These are phyloP conservation scores for Coemansia sp. DNA, from an alignment of 192 early-diverging fungal genomes.

Conservation along the genomic window DNA sequence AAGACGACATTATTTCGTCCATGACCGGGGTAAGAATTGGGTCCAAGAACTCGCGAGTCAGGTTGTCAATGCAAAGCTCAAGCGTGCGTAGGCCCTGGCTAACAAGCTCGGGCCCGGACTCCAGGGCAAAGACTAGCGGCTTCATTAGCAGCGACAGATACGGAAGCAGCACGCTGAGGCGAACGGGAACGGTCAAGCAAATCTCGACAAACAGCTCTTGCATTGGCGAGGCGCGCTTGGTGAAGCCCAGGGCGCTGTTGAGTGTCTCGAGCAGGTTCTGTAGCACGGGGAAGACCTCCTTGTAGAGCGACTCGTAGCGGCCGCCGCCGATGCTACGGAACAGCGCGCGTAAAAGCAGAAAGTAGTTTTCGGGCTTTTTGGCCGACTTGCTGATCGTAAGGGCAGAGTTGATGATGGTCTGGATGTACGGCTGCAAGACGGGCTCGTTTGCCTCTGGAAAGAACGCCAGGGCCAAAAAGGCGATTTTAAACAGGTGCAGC, in stretches of 20 bases:
- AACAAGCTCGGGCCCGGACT: constrained; percentile 90
- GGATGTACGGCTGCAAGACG: constrained; percentile 90
- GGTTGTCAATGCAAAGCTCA: constrained; percentile 97
- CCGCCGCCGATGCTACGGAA: constrained; percentile 98
- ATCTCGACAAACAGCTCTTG: constrained; percentile 97
- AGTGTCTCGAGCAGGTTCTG: constrained; percentile 89
- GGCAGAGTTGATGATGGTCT: constrained; percentile 83
- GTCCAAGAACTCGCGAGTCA: constrained; percentile 95
- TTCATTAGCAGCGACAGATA: constrained; percentile 94
- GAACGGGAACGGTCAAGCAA: constrained; percentile 94
- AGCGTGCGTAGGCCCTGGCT: constrained; percentile 92
- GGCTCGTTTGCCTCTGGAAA: constrained; percentile 91
- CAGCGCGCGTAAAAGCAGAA: constrained; percentile 81
- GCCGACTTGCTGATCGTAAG: constrained; percentile 82
- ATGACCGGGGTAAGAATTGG: constrained; percentile 94
- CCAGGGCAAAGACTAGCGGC: constrained; percentile 90
- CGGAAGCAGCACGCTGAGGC: constrained; percentile 88
- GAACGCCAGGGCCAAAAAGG: constrained; percentile 88
- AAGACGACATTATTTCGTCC: constrained; percentile 88
- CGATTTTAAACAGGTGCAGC: constrained; percentile 89
- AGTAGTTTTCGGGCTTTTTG: constrained; percentile 88
- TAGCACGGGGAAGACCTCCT: constrained; percentile 91
- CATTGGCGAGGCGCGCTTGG: constrained; percentile 80
- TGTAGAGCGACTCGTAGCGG: constrained; percentile 91
- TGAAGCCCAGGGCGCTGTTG: constrained; percentile 74